Percentiles rank a stretch among this genome's conserved stretches.
These are phyloP conservation scores for Alternaria conjuncta DNA, from an alignment of 2,329 filamentous ascomycete species.

Conservation along the genomic window DNA sequence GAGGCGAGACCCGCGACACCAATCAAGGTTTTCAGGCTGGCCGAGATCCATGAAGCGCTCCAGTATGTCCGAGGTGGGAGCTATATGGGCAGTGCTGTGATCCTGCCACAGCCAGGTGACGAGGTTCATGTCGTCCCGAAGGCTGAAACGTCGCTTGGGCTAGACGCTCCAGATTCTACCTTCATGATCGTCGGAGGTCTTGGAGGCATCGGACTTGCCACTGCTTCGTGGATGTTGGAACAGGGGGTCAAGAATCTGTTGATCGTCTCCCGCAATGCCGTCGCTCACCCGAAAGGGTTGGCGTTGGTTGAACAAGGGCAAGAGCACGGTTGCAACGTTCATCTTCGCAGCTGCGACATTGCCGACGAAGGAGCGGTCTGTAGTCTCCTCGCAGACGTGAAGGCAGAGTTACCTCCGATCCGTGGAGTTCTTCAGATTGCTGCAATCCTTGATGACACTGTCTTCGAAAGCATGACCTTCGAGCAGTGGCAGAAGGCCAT, in stretches of 20 bases:
- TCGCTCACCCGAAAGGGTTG: background rate
- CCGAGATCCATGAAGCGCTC: background rate
- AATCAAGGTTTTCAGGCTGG: background rate
- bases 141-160: background rate
- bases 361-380: background rate
- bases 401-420: background rate
- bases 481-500: background rate
- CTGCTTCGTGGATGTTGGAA: slow-evolving; percentile 21
- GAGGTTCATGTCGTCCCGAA: background rate
- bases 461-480: background rate
- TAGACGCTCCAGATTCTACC: slow-evolving; percentile 12
- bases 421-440: background rate
- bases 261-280: slow-evolving; percentile 11
- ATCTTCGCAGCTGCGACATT: slow-evolving; percentile 1
- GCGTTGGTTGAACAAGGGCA: background rate
- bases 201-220: slow-evolving; percentile 28
- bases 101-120: background rate
- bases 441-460: background rate
- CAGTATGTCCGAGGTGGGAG: background rate
- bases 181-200: slow-evolving; percentile 31
- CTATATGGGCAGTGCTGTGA: background rate
- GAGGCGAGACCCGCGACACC: background rate
- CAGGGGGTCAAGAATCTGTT: slow-evolving; percentile 23
- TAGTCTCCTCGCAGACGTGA: background rate
- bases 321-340: background rate